A percentile compares a stretch with the other conserved stretches of the same genome.
phyloP scores from a whole-genome alignment of 768 basidiomycete species.

The Lactarius tabidus region DNA sequence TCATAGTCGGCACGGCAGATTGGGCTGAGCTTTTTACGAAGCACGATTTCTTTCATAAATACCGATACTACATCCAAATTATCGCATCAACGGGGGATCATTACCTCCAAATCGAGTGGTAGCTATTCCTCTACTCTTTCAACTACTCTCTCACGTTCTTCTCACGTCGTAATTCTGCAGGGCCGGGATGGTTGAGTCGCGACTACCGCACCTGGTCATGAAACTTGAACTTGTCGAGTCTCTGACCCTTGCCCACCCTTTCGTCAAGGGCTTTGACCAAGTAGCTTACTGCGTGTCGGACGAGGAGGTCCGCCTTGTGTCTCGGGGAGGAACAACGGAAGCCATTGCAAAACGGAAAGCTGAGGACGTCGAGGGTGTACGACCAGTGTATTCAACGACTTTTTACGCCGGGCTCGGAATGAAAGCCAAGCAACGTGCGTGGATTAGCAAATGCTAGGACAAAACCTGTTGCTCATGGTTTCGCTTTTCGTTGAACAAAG shows the following conservation, averaged over 20 bases:
- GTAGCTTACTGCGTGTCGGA: constrained; percentile 77
- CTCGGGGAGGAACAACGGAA: constrained; percentile 83
- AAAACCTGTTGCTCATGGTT: constrained; percentile 17
- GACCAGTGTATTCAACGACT: constrained; percentile 89
- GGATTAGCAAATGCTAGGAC: constrained; percentile 19
- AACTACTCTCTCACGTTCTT: background rate
- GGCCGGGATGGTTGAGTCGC: constrained; percentile 96
- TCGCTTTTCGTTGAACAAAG: constrained; percentile 38
- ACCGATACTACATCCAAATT: constrained; percentile 94
- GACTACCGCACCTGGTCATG: constrained; percentile 93
- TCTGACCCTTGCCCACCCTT: constrained; percentile 89
- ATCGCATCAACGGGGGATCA: constrained; percentile 82
- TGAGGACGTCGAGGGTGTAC: constrained; percentile 73
- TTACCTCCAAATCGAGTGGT: constrained; percentile 95
- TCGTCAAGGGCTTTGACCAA: constrained; percentile 91
- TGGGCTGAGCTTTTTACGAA: constrained; percentile 96
- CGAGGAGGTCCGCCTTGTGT: constrained; percentile 83
- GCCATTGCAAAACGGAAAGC: constrained; percentile 67
- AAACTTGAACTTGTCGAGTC: constrained; percentile 96
- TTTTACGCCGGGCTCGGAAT: constrained; percentile 96
- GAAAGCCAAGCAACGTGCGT: constrained; percentile 84
- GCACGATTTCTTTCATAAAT: constrained; percentile 97
- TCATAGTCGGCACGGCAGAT: constrained; percentile 73
- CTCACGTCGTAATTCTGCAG: constrained; percentile 34
- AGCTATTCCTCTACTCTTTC: constrained; percentile 28